phyloP scores from a whole-genome alignment of 306 rosid genomes.

The Luffa acutangula region DNA sequence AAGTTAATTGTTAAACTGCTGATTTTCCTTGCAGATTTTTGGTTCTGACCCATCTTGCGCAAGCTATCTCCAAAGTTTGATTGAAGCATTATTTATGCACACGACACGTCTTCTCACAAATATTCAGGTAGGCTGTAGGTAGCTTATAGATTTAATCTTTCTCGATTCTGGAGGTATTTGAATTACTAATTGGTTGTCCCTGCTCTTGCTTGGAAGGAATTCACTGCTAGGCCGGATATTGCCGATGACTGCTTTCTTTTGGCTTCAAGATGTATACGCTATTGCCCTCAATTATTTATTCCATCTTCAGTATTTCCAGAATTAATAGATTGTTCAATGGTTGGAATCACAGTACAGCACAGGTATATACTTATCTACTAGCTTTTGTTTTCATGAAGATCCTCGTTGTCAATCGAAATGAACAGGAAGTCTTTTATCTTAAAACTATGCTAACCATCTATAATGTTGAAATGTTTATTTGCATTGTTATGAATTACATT shows the following conservation, averaged over 20 bases:
- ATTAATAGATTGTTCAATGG: conserved; percentile 87
- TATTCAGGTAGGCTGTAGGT: conserved; percentile 55
- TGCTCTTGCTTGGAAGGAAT: conserved; percentile 53
- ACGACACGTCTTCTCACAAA: conserved; percentile 75
- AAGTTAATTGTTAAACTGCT: conserved; percentile 16
- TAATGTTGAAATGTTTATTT: not conserved
- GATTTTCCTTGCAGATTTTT: conserved; percentile 66
- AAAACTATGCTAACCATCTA: not conserved
- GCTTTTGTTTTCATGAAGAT: not conserved
- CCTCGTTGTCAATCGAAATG: not conserved
- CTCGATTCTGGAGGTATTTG: conserved; percentile 12
- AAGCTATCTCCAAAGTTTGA: conserved; percentile 75
- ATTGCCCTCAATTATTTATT: conserved; percentile 91
- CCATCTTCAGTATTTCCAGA: conserved; percentile 84
- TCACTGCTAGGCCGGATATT: conserved; percentile 97
- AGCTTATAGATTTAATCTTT: not conserved
- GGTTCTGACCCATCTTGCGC: conserved; percentile 96
- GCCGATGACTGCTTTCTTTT: conserved; percentile 97
- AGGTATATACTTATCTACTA: conserved; percentile 36
- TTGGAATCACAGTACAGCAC: conserved; percentile 95
- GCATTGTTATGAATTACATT: not conserved
- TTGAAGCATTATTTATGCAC: conserved; percentile 78
- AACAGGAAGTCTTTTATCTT: not conserved
- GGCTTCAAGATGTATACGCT: conserved; percentile 99
- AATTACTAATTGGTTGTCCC: conserved; percentile 8